Evolutionary conservation across 768 basidiomycete genomes (phyloP).

Genomic region (Boletales sp.): DNA sequence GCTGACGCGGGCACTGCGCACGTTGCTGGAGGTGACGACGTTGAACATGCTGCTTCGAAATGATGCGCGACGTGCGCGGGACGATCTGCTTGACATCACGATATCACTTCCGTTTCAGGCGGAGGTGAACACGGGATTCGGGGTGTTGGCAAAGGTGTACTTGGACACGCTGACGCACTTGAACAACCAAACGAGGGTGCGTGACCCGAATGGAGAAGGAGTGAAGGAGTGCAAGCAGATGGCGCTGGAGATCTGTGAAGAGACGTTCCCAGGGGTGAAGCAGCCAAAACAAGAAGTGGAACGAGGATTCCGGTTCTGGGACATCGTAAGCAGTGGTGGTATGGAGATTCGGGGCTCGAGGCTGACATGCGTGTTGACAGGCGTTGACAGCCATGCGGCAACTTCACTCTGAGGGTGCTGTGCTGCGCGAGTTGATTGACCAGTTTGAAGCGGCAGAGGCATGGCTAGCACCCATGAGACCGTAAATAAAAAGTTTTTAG

Average conservation of each 20-base stretch:
- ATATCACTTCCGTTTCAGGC: conserved; percentile 91
- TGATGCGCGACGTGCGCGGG: conserved; percentile 82
- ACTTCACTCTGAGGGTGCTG: conserved; percentile 77
- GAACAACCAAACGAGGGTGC: conserved; percentile 74
- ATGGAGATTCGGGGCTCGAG: conserved; percentile 15
- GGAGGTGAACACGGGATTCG: conserved; percentile 97
- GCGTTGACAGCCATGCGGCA: conserved; percentile 87
- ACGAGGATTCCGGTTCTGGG: conserved; percentile 98
- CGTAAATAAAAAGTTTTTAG: no score
- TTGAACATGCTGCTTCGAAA: conserved; percentile 90
- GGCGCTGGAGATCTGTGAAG: conserved; percentile 89
- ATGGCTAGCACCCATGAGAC: conserved; percentile 90
- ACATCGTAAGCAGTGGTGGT: conserved; percentile 65
- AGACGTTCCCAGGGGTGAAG: conserved; percentile 93
- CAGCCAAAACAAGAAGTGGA: conserved; percentile 84
- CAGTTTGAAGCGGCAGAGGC: conserved; percentile 95
- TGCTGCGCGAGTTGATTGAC: conserved; percentile 83
- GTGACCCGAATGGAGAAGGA: conserved; percentile 72
- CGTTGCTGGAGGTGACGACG: conserved; percentile 85
- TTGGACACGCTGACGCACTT: conserved; percentile 88
- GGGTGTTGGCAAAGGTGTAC: conserved; percentile 95
- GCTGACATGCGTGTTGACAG: conserved; percentile 41
- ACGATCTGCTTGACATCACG: conserved; percentile 90
- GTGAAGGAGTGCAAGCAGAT: conserved; percentile 80
- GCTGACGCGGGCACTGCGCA: conserved; percentile 84